Evolutionary conservation across 306 rosid genomes (phyloP).

Genomic region (Nissolia schottii): DNA sequence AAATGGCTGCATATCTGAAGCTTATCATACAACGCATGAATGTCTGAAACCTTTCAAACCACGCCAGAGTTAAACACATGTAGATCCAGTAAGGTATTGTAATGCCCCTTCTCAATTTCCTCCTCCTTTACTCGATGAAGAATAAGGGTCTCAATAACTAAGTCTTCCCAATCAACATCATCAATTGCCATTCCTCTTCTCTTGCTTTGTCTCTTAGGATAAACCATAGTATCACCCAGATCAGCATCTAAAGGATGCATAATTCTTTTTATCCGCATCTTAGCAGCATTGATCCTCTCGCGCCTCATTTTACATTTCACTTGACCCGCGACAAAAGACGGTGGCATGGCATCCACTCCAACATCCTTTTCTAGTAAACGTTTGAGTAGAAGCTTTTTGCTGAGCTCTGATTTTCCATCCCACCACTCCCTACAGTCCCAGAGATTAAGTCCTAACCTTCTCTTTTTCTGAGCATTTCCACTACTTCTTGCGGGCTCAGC

Average conservation of each 20-base stretch:
- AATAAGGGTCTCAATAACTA: slow-evolving; percentile 71
- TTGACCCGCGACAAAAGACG: slow-evolving; percentile 54
- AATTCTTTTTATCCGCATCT: slow-evolving; percentile 48
- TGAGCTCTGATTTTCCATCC: slow-evolving; percentile 73
- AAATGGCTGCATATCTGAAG: not conserved
- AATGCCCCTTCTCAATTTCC: slow-evolving; percentile 86
- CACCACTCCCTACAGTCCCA: slow-evolving; percentile 61
- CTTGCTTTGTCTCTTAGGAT: slow-evolving; percentile 38
- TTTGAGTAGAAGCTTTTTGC: slow-evolving; percentile 60
- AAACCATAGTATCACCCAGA: not conserved
- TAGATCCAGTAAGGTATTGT: slow-evolving; percentile 54
- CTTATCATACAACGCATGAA: slow-evolving; percentile 16
- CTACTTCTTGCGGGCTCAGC: slow-evolving; percentile 23
- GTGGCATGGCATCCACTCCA: slow-evolving; percentile 67
- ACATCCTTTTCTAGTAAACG: slow-evolving; percentile 60
- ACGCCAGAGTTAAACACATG: slow-evolving; percentile 58
- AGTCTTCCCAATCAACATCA: slow-evolving; percentile 76
- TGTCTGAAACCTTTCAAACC: slow-evolving; percentile 2
- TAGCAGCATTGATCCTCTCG: slow-evolving; percentile 63
- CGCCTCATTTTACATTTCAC: slow-evolving; percentile 46
- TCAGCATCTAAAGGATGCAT: slow-evolving; percentile 38
- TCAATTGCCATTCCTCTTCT: slow-evolving; percentile 33
- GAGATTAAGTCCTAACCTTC: slow-evolving; percentile 17
- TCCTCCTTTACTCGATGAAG: slow-evolving; percentile 72
- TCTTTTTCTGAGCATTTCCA: slow-evolving; percentile 23